Base-by-base conservation (phyloP, 2,329 filamentous ascomycete species). In the Colletotrichum sp. region DNA sequence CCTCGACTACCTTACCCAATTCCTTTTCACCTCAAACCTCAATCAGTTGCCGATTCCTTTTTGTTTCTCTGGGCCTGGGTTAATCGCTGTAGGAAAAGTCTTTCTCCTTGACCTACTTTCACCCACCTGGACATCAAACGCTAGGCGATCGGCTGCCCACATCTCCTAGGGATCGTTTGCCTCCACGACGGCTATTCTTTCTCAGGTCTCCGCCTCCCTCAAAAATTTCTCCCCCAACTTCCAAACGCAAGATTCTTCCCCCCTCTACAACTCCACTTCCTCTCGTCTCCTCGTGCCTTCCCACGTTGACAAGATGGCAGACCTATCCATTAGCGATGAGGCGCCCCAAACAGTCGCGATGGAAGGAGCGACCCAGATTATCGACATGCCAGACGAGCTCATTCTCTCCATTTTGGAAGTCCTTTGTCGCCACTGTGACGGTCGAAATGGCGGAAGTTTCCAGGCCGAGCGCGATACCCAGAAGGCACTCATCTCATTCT, bases 201-300 rank as follows among this genome's bases (percentile, higher is more conserved):
- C 36, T 8, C 34, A 16, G 34, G 34, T 16, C 15, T 39, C 15
- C 34, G 30, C 4, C 30, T 12, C 10, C 4, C 30, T 32, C 26
- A 2, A 28, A 28, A 28, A 7, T 8, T 28, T 28, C 26, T 28
- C 26, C 2, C 26, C 26, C 26, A 28, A 28, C 28, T 28, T 8
- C 7, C 28, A 28, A 28, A 8, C 7, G 28, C 28, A 48, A 48
- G 1, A 48, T 48, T 0, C 0, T 0, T 0, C 39, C 9, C 39
- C 4, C 39, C 3, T 43, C 39, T n/a, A 12, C 39, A n/a, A n/a
- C 0, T n/a, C 0, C 18, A 48, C 2, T 6, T 1, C 3, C 18
- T 43, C 18, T 48, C 18, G 39, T 48, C 28, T 3, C 15, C 0
- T 30, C 4, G 15, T 2, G 16, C 15, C 28, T 60, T 60, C 0